Evolutionary conservation across 2,329 filamentous ascomycete genomes (phyloP), one percentile per base, ranked within the genome.

Genomic region (Raffaelea deltoideospora): DNA sequence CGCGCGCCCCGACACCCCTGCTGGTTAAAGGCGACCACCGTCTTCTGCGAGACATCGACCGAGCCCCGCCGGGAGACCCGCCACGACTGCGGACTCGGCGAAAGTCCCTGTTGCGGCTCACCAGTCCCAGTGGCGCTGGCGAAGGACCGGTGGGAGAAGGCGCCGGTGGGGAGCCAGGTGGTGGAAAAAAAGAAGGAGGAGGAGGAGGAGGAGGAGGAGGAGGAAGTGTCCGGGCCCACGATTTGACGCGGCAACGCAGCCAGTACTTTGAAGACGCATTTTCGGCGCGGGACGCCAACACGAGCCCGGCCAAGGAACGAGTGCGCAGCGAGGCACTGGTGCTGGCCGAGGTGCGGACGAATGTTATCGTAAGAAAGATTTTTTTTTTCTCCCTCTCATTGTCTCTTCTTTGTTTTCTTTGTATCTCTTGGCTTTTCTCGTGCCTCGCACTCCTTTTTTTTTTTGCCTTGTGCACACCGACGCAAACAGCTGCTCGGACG

Each of bases 291-390:
- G 34, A 52, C 29, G 46, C 50, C 31, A 48, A 51, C 32, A 39
- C 48, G 18, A 57, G 53, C 36, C 49, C 54, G 17, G 50, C 56
- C 15, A 60, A 56, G 41, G 63, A 67, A 35, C 61, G 61, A n/a
- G 53, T 74, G 11, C 58, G 57, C 7, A 61, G 64, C 39, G 67
- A 73, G 43, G 69, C 71, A 2, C 59, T 75, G 24, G 65, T 84
- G 31, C 57, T 77, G 43, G 72, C 69, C 20, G 77, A 80, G 47
- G 53, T 82, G 23, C 71, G 67, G 49, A 73, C 74, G 5, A 81
- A 78, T 44, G 67, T 71, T 28, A 69, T 71, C 47, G 75, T 79
- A 56, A 46, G 67, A 57, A 30, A 5, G 9, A 5, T 4, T 31
- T 14, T 27, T 5, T 32, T 20, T 13, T 17, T 22, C 9, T 31